Evolutionary conservation across 495 filamentous ascomycete genomes (phyloP), one percentile per base, ranked within the genome.

Genomic region (Penicillium chermesinum): DNA sequence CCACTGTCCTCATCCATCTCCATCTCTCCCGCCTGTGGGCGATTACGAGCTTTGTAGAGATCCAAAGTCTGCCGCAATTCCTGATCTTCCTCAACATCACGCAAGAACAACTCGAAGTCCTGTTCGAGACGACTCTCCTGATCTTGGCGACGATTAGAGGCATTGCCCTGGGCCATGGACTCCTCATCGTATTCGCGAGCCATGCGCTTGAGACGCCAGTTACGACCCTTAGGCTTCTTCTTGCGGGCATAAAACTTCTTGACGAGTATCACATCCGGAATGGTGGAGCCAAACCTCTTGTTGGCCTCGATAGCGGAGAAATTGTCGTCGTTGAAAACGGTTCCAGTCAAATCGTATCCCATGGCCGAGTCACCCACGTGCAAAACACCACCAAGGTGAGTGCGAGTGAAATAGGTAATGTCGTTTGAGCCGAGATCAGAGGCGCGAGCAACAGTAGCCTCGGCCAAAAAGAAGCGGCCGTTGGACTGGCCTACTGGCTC

Each of bases 101-200:
- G 81, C 70, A 99, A 70, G 81, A 99, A 99, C 82, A 87, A 82
- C 74, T 99, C 94, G 62, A 89, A 97, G 66, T 99, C 93, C 33
- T 80, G 75, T 53, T 97, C 94, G 60, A 89, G 81, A 37, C 82
- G 78, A 44, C 89, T 86, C 62, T 97, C 91, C 36, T 65, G 54
- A 22, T 67, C 59, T 41, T 88, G 72, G 63, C 89, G 87, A 66
- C 83, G 81, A 27, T 81, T 60, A 0, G 34, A 49, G 9, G 53
- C 41, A 33, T 35, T 21, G 39, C 18, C 49, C 19, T 34, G 49
- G 34, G 44, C 83, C 17, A 44, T 38, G 3, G 59, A 61, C 65
- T 94, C 76, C 63, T 94, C 77, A 38, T 85, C 83, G 59, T 97
- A 86, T 41, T 96, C 90, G 64, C 79, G 82, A 36, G 80, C 80